phyloP scores from a whole-genome alignment of 164 flowering plant species.

The Cinnamomum micranthum region DNA sequence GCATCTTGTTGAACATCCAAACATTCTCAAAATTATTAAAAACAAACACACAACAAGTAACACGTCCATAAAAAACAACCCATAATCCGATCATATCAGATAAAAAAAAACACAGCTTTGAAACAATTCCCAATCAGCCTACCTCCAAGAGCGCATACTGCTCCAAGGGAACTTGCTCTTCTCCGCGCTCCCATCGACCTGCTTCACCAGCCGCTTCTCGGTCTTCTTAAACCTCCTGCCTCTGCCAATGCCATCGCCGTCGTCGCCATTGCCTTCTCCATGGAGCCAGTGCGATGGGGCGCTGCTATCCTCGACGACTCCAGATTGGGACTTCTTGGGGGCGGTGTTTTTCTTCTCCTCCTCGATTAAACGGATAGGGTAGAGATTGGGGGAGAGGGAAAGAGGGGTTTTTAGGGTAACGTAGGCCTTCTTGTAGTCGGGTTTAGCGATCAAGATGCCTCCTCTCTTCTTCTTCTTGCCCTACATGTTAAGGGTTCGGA shows the following conservation, averaged over 20 bases:
- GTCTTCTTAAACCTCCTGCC: background rate
- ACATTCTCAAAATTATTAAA: no score
- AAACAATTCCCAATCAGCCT: background rate
- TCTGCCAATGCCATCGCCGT: background rate
- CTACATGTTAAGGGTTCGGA: slow-evolving; percentile 18
- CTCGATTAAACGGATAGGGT: slow-evolving; percentile 12
- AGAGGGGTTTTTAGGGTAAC: slow-evolving; percentile 18
- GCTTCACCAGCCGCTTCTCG: background rate
- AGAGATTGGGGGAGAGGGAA: slow-evolving; percentile 12
- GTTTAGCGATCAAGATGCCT: slow-evolving; percentile 18
- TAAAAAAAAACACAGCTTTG: no score
- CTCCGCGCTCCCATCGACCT: slow-evolving; percentile 1
- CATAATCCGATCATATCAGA: no score
- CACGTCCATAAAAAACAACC: no score
- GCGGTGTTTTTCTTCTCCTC: slow-evolving; percentile 12
- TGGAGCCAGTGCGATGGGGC: slow-evolving; percentile 18
- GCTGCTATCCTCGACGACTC: slow-evolving; percentile 9
- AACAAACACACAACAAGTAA: no score
- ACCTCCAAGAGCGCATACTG: slow-evolving; percentile 12
- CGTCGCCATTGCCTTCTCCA: background rate
- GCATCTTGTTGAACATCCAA: no score
- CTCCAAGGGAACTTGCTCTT: slow-evolving; percentile 22
- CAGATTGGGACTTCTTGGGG: slow-evolving; percentile 9
- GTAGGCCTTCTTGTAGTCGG: slow-evolving; percentile 22
- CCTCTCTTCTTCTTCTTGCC: slow-evolving; percentile 23